Conservation (phyloP, 805 yeast genomes). For the Candida maris region DNA sequence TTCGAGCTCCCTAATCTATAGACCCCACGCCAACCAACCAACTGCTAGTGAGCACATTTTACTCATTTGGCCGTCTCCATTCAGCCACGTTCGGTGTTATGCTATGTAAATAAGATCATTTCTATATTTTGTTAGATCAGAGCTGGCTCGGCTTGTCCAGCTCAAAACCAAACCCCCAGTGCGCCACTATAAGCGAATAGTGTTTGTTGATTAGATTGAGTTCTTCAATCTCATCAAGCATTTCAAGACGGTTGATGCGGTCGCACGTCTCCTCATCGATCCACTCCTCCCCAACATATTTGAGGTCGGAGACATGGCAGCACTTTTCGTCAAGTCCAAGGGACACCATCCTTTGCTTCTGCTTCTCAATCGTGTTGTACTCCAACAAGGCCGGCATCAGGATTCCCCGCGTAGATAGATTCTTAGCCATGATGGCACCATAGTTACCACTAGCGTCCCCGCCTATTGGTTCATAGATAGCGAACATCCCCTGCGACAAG, state of each 20-base stretch:
- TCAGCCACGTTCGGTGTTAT: not conserved
- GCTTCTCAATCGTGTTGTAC: conserved; percentile 45
- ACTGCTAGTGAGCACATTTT: too few relatives aligned
- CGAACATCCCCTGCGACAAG: conserved; percentile 30
- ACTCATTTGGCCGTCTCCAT: too few relatives aligned
- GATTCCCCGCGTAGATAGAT: conserved; percentile 58
- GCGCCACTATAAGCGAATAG: conserved; percentile 42
- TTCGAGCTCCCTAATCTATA: conserved; percentile 5
- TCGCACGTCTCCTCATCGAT: conserved; percentile 35
- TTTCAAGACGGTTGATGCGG: conserved; percentile 52
- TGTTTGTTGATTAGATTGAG: conserved; percentile 57
- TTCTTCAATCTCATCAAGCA: conserved; percentile 76
- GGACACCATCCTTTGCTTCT: conserved; percentile 34
- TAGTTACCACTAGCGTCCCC: conserved; percentile 47
- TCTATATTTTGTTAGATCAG: conserved; percentile 5
- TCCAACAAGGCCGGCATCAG: conserved; percentile 52
- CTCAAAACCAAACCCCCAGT: conserved; percentile 22
- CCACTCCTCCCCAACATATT: conserved; percentile 41
- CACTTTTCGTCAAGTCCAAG: conserved; percentile 23
- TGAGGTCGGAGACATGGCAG: conserved; percentile 43
- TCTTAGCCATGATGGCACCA: conserved; percentile 65
- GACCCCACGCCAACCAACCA: conserved; percentile 1
- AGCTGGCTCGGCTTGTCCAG: conserved; percentile 8
- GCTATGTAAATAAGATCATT: conserved; percentile 2
- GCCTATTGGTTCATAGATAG: conserved; percentile 69